phyloP scores from a whole-genome alignment of 2,329 filamentous ascomycete species.

The Trichophyton verrucosum region DNA sequence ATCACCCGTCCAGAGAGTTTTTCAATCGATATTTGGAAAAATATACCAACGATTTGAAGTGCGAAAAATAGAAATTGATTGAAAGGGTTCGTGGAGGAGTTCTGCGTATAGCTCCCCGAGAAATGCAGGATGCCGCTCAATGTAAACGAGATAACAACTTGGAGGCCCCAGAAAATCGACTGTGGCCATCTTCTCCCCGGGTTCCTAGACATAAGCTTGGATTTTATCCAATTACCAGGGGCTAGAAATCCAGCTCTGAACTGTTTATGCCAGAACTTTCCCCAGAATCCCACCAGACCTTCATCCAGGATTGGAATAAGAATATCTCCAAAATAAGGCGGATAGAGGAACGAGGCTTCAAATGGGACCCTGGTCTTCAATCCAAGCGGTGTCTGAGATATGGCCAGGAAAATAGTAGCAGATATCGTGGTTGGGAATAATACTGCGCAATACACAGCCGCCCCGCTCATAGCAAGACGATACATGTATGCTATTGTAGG shows the following conservation, averaged over 20 bases:
- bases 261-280: slow-evolving; percentile 79
- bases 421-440: slow-evolving; percentile 47
- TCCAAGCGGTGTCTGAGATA: slow-evolving; percentile 39
- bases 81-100: slow-evolving; percentile 48
- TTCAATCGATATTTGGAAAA: slow-evolving; percentile 42
- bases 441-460: slow-evolving; percentile 49
- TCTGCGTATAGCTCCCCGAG: slow-evolving; percentile 53
- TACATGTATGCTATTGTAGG: slow-evolving; percentile 40
- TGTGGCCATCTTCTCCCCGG: slow-evolving; percentile 10
- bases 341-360: slow-evolving; percentile 50
- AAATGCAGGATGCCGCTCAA: slow-evolving; percentile 48
- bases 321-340: slow-evolving; percentile 44
- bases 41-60: slow-evolving; percentile 53
- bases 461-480: slow-evolving; percentile 45
- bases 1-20: slow-evolving; percentile 25
- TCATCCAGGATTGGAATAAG: slow-evolving; percentile 36
- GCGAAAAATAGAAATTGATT: slow-evolving; percentile 57
- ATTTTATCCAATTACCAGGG: slow-evolving; percentile 29
- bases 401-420: slow-evolving; percentile 47
- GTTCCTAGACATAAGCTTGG: slow-evolving; percentile 6
- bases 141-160: slow-evolving; percentile 22
- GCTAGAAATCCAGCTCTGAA: slow-evolving; percentile 52
- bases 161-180: slow-evolving; percentile 13
- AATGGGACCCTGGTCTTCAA: slow-evolving; percentile 48
- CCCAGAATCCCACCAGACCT: slow-evolving; percentile 73